Percentiles rank a stretch among this genome's conserved stretches.
phyloP scores from a whole-genome alignment of 805 yeast genomes.

The Cyberlindnera veronae region DNA sequence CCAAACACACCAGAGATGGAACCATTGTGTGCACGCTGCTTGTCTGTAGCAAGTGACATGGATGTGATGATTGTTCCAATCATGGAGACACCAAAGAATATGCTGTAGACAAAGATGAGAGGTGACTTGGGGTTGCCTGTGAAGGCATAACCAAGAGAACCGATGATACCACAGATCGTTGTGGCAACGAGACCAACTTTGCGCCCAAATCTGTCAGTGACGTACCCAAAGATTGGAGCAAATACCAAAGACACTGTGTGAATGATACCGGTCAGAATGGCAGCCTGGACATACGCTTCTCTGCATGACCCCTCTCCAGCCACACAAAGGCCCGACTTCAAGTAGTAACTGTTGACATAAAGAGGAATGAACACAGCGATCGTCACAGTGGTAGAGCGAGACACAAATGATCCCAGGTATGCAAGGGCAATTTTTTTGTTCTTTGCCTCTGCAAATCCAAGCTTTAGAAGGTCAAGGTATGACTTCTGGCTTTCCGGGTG shows the following conservation, averaged over 20 bases:
- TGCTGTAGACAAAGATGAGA: conserved; percentile 34
- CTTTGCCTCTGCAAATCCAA: conserved; percentile 47
- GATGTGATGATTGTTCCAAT: conserved; percentile 60
- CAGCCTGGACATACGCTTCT: conserved; percentile 62
- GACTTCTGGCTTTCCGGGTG: conserved; percentile 10
- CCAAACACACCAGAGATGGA: conserved; percentile 66
- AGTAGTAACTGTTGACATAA: conserved; percentile 54
- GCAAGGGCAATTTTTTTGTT: conserved; percentile 51
- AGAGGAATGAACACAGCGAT: conserved; percentile 61
- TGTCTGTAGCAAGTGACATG: conserved; percentile 55
- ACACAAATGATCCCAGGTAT: conserved; percentile 57
- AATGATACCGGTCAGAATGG: conserved; percentile 66
- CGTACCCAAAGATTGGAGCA: conserved; percentile 62
- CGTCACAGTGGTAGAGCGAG: conserved; percentile 59
- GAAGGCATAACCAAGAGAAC: conserved; percentile 37
- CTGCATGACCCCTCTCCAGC: conserved; percentile 42
- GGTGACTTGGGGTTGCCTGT: conserved; percentile 34
- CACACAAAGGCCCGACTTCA: conserved; percentile 47
- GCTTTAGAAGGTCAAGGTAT: conserved; percentile 40
- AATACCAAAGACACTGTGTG: conserved; percentile 53
- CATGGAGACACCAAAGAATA: conserved; percentile 56
- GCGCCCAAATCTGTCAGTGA: conserved; percentile 46
- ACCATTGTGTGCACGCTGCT: conserved; percentile 48
- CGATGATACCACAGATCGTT: conserved; percentile 40
- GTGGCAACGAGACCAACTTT: conserved; percentile 36